A percentile compares a stretch with the other conserved stretches of the same genome.
These are phyloP conservation scores for Stemphylium beticola DNA, from an alignment of 2,329 filamentous ascomycete species.

Conservation along the genomic window DNA sequence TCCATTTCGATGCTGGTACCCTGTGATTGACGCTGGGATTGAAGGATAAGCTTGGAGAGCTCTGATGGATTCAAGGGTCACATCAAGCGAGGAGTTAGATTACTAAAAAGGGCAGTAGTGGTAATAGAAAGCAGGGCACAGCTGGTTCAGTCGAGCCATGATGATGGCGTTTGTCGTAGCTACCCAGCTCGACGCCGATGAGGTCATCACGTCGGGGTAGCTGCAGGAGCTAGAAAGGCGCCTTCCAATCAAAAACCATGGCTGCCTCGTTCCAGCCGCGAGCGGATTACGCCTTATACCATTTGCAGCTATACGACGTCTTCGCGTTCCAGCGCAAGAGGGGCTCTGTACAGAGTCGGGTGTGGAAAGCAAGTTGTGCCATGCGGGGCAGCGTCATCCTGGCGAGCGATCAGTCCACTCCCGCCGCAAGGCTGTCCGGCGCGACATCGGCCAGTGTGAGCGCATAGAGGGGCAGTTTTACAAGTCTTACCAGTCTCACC, in stretches of 20 bases:
- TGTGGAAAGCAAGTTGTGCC: constrained; percentile 2
- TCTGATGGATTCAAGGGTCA: constrained; percentile 13
- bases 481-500: too few relatives aligned
- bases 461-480: too few relatives aligned
- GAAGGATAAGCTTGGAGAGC: constrained; percentile 5
- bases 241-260: constrained; percentile 24
- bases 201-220: constrained; percentile 22
- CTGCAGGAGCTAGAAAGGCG: constrained; percentile 23
- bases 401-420: constrained; percentile 7
- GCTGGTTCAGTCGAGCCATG: constrained; percentile 22
- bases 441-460: not conserved
- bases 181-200: constrained; percentile 18
- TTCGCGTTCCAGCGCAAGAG: constrained; percentile 1
- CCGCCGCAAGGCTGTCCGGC: not conserved
- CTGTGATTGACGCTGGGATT: constrained; percentile 10
- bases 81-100: constrained; percentile 11
- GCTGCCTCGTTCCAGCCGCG: constrained; percentile 14
- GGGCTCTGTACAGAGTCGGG: not conserved
- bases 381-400: constrained; percentile 17
- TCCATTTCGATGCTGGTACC: constrained; percentile 44
- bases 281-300: constrained; percentile 14
- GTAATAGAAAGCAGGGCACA: constrained; percentile 32
- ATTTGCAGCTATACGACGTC: constrained; percentile 17
- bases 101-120: constrained; percentile 12
- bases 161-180: constrained; percentile 25